phyloP scores from a whole-genome alignment of 2,329 filamentous ascomycete species.

The Phialophora verrucosa region DNA sequence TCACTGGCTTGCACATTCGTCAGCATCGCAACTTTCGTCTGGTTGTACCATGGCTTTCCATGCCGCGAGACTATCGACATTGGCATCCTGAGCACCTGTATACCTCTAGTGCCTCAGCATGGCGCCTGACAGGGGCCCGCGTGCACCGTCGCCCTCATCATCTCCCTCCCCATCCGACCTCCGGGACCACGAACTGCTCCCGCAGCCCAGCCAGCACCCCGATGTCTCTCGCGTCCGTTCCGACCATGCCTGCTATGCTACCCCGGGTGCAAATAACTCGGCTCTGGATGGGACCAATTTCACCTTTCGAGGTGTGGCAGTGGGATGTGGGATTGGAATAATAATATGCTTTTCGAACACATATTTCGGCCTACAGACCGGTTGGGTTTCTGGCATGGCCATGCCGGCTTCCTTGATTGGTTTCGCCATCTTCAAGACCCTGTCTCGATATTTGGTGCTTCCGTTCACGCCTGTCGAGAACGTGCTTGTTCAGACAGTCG shows the following conservation, averaged over 20 bases:
- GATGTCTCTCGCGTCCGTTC: slow-evolving; percentile 26
- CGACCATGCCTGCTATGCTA: slow-evolving; percentile 37
- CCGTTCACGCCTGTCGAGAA: slow-evolving; percentile 96
- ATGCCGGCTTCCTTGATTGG: slow-evolving; percentile 96
- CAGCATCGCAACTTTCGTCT: no score
- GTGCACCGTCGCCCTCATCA: not conserved
- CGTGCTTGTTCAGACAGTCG: slow-evolving; percentile 93
- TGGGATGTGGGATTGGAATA: slow-evolving; percentile 82
- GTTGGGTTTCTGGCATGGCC: slow-evolving; percentile 85
- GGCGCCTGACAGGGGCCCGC: slow-evolving; percentile 37
- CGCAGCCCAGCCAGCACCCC: slow-evolving; percentile 13
- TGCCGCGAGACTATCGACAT: not conserved
- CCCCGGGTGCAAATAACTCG: slow-evolving; percentile 31
- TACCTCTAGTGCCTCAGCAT: slow-evolving; percentile 20
- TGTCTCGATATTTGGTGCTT: slow-evolving; percentile 73
- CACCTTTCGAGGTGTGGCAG: slow-evolving; percentile 77
- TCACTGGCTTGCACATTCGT: not conserved
- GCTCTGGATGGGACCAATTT: slow-evolving; percentile 69
- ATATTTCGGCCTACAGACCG: slow-evolving; percentile 96
- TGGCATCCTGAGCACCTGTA: not conserved
- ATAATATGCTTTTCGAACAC: slow-evolving; percentile 97
- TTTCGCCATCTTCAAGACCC: slow-evolving; percentile 86
- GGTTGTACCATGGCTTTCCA: not conserved
- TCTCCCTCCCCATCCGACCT: slow-evolving; percentile 22
- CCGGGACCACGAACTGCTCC: slow-evolving; percentile 28